phyloP scores from a whole-genome alignment of 73 alveolate genomes.

The Durusdinium trenchii region DNA sequence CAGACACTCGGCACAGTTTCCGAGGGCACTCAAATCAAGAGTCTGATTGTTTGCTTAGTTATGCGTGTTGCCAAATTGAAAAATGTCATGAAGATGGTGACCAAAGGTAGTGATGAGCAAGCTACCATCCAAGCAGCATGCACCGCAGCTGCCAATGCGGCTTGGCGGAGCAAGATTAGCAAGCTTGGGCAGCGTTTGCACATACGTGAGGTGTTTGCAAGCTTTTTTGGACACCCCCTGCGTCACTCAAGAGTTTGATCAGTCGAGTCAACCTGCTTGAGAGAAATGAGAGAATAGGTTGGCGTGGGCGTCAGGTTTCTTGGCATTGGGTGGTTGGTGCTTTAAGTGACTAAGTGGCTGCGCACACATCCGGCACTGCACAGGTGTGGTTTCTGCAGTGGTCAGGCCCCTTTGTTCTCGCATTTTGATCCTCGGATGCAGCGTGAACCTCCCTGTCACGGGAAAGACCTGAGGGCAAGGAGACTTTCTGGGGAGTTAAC shows the following conservation, averaged over 20 bases:
- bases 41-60: background rate
- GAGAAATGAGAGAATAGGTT: too few relatives aligned
- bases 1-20: slow-evolving; percentile 39
- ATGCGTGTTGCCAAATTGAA: background rate
- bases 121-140: slow-evolving; percentile 26
- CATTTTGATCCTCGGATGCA: background rate
- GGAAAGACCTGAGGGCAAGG: too few relatives aligned
- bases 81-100: background rate
- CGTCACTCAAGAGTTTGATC: too few relatives aligned
- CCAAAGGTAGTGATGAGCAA: slow-evolving; percentile 22
- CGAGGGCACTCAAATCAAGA: too few relatives aligned
- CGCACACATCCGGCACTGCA: background rate
- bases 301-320: too few relatives aligned
- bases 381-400: slow-evolving; percentile 88
- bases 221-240: too few relatives aligned
- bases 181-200: too few relatives aligned
- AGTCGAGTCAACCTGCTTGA: too few relatives aligned
- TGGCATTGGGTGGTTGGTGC: too few relatives aligned
- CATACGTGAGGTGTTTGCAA: too few relatives aligned
- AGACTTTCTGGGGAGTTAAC: too few relatives aligned
- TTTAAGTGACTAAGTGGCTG: too few relatives aligned
- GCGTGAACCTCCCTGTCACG: background rate
- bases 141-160: slow-evolving; percentile 45
- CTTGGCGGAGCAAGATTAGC: background rate
- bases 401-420: slow-evolving; percentile 68